Percentiles rank a stretch among this genome's conserved stretches.
These are phyloP conservation scores for Aspergillus hortae DNA, from an alignment of 2,329 filamentous ascomycete species.

Conservation along the genomic window DNA sequence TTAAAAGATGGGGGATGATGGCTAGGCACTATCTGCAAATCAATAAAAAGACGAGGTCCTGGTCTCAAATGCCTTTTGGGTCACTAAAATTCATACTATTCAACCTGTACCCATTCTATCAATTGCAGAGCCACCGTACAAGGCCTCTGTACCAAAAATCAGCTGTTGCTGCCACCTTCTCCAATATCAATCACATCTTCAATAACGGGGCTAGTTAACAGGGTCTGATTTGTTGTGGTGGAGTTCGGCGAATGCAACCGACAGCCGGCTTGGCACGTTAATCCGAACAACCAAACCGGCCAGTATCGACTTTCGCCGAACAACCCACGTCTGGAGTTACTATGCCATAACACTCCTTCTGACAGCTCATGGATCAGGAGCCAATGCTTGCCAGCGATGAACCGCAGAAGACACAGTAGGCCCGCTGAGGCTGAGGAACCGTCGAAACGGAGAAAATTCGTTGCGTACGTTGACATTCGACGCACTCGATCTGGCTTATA, in stretches of 20 bases:
- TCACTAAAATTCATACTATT: no score
- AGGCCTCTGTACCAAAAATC: no score
- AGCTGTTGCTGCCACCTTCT: no score
- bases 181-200: no score
- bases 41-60: no score
- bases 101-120: no score
- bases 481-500: neutral
- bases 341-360: no score
- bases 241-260: neutral
- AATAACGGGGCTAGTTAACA: neutral
- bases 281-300: neutral
- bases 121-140: no score
- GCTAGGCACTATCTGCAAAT: no score
- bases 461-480: conserved; percentile 24
- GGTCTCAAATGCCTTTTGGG: no score
- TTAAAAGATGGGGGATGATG: no score
- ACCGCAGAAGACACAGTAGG: conserved; percentile 11
- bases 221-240: neutral
- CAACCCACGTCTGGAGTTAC: neutral
- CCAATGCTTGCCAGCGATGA: conserved; percentile 7
- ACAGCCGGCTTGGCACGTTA: neutral
- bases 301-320: neutral
- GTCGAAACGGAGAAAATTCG: conserved; percentile 26
- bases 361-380: no score
- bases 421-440: conserved; percentile 8